Conservation (phyloP, 2,329 filamentous ascomycete species). For the Lomentospora prolificans region DNA sequence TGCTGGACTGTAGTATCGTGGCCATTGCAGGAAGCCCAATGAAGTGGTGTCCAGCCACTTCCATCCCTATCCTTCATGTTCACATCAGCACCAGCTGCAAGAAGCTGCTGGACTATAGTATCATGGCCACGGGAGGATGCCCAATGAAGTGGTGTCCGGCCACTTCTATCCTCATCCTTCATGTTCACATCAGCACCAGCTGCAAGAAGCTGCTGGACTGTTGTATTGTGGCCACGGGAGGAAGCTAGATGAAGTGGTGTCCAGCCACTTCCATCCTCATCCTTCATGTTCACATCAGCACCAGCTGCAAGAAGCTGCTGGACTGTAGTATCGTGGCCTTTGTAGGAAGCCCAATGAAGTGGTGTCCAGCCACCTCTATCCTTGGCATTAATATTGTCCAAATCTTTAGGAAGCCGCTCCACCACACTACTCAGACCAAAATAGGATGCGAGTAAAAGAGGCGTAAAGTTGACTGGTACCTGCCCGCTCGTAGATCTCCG, state of each 20-base stretch:
- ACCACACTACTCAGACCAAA: neutral
- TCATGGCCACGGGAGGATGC: no score
- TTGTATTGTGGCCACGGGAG: no score
- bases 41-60: neutral
- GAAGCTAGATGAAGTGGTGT: neutral
- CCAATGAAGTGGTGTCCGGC: no score
- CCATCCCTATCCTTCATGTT: neutral
- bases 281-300: neutral
- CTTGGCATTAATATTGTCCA: neutral
- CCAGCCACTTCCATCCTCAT: neutral
- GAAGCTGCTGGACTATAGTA: neutral
- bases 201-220: no score
- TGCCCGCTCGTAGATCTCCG: neutral
- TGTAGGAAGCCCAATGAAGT: neutral
- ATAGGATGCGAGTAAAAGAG: neutral
- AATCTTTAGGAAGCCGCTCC: neutral
- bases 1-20: neutral
- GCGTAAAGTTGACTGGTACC: neutral
- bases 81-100: neutral
- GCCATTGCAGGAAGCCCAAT: neutral
- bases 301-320: neutral
- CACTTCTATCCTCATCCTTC: neutral
- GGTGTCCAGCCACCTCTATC: neutral
- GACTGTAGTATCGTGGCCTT: neutral
- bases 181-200: neutral